Base-by-base conservation (phyloP, 1,284 basidiomycete genomes). In the Cerrena zonata region DNA sequence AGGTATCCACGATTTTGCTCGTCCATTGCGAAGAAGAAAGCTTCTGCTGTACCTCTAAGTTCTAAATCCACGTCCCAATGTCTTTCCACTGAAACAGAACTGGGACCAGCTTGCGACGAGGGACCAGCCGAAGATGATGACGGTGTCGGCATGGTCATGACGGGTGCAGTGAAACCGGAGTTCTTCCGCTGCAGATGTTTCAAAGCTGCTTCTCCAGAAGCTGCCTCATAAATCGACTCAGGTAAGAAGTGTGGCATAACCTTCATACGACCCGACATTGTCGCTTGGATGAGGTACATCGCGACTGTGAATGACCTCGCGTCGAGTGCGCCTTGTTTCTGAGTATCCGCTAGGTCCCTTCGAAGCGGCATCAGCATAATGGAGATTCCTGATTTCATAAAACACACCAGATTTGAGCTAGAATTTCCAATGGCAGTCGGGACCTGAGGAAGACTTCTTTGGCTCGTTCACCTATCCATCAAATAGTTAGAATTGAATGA, bases 291-390 rank as follows among this genome's bases (percentile, higher is more conserved):
- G 61, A 94, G 80, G 64, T 89, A 91, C 96, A 99, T 97, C 49
- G 91, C 96, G 61, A 99, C 83, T 54, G 88, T 86, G 66, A 99
- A 99, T 67, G 98, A 94, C 41, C 87, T 79, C 13, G 86, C 75
- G 65, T 99, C 95, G 52, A 99, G 83, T 7, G 79, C 74, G 25
- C 96, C 96, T 50, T 94, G 83, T 56, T 88, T 81, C 62, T 93
- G 89, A 0, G 91, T 92, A 68, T 99, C 96, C n/a, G 95, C 90
- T 37, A 99, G 79, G 58, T 82, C 87, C 93, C 93, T 95, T 59
- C 0, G 27, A 36, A 25, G 19, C 7, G 30, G 5, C 18, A 10
- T 18, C 7, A 40, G 13, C 39, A 15, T 18, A 7, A 40, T 26
- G 21, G 41, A 26, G 46, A n/a, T 15, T 30, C 19, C 38, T 34